Base-by-base conservation (phyloP, 2,329 filamentous ascomycete genomes). In the Raffaelea albimanens region DNA sequence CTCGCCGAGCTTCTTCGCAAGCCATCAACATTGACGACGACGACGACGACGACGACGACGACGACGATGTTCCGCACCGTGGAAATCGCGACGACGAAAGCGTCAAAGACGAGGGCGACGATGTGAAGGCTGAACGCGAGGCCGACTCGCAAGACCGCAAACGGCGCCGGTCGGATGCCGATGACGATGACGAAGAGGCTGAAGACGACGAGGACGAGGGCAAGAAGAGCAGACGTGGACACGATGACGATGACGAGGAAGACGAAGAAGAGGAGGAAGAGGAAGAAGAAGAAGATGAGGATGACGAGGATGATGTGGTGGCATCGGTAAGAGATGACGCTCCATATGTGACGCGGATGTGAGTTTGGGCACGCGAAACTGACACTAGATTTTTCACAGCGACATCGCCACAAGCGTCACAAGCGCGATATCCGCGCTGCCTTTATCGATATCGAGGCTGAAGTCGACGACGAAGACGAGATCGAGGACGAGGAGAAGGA, bases 381-480 rank as follows among this genome's bases (percentile, higher is more conserved):
- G 34, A 45, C 43, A 11, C 10, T n/a, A 4, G 14, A 14, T 29
- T 7, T 7, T 7, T 13, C 25, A 19, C 38, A 80, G 76, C 70
- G 73, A 49, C 76, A 87, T 60, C 86, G 87, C 48, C 79, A 85
- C 58, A 97, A 97, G 67, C 85, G 90, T 49, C 83, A 82, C 63
- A 80, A 80, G 63, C 61, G 61, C 45, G 81, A 85, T 55, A 77
- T 78, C 54, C 80, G 87, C 53, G 87, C 87, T 57, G 83, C 85
- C 59, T 96, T 96, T 79, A 82, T 98, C 68, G 93, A 98, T 80
- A 87, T 91, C 60, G 93, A 98, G 73, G 93, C 93, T 63, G 93
- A 96, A 68, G 93, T 98, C 57, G 93, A 97, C 61, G 93, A 95
- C 54, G 89, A 95, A 58, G 89, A 95, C 57, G 86, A 88, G 56